phyloP scores from a whole-genome alignment of 106 monocot genomes.

The Dendrobium officinale region DNA sequence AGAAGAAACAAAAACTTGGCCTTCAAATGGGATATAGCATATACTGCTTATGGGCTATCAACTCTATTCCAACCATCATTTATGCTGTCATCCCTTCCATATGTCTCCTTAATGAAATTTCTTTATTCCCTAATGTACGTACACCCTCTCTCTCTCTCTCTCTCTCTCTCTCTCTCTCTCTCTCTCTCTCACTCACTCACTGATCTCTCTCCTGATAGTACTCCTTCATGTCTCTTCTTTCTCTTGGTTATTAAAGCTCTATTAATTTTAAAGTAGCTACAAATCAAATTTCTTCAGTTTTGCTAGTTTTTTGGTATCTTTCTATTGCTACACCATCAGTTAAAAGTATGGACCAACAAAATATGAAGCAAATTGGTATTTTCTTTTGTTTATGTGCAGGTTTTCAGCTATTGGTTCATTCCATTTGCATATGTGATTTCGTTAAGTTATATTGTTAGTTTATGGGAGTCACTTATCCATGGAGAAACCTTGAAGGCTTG shows the following conservation, averaged over 20 bases:
- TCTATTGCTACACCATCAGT: neutral
- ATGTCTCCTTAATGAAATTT: slow-evolving; percentile 33
- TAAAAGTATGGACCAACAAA: neutral
- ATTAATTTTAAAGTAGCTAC: neutral
- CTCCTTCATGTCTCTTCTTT: neutral
- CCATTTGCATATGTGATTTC: slow-evolving; percentile 38
- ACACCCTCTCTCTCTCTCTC: slow-evolving; percentile 3
- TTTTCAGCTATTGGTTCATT: slow-evolving; percentile 35
- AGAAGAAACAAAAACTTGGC: slow-evolving; percentile 32
- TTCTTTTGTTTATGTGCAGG: slow-evolving; percentile 13
- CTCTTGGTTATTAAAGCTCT: neutral
- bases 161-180: neutral
- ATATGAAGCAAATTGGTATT: neutral
- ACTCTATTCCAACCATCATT: slow-evolving; percentile 44
- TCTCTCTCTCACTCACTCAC: too few relatives aligned
- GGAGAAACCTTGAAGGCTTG: slow-evolving; percentile 33
- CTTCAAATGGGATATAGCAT: slow-evolving; percentile 47
- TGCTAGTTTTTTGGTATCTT: neutral
- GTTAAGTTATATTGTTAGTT: slow-evolving; percentile 15
- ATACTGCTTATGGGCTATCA: slow-evolving; percentile 48
- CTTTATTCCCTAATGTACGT: slow-evolving; percentile 56
- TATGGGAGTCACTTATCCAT: slow-evolving; percentile 19
- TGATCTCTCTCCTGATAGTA: neutral
- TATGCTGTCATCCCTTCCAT: slow-evolving; percentile 47
- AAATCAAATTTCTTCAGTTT: neutral